A percentile compares a stretch with the other conserved stretches of the same genome.
Evolutionary conservation across 345 rosid genomes (phyloP).

Genomic region (Brassica rapa): DNA sequence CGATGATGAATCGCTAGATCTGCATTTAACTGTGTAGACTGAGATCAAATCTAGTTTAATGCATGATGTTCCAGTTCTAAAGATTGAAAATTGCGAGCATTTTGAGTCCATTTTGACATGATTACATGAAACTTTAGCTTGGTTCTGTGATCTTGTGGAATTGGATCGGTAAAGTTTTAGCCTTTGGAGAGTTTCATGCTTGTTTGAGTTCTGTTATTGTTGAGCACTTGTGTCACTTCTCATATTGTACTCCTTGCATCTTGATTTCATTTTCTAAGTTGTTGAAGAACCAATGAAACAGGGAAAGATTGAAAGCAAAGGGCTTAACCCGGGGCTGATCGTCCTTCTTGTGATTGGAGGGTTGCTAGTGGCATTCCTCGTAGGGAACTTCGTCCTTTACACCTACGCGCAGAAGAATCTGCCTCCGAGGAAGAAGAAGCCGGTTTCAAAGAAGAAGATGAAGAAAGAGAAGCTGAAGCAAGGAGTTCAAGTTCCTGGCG

Average conservation of each 20-base stretch:
- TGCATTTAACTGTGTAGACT: conserved; percentile 1
- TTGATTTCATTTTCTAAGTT: not conserved
- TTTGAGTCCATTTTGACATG: not conserved
- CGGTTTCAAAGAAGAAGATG: conserved; percentile 83
- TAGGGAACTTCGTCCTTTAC: conserved; percentile 66
- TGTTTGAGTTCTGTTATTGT: not conserved
- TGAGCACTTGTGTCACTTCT: conserved; percentile 3
- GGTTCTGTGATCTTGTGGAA: not conserved
- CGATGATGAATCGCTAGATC: conserved; percentile 34
- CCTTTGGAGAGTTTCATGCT: not conserved
- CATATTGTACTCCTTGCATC: conserved; percentile 13
- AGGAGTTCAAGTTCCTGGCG: conserved; percentile 85
- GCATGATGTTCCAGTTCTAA: conserved; percentile 1
- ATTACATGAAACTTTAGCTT: not conserved
- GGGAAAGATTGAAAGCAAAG: conserved; percentile 52
- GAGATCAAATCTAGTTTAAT: not conserved
- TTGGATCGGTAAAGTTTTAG: not conserved
- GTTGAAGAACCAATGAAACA: conserved; percentile 1
- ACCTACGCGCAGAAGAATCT: conserved; percentile 65
- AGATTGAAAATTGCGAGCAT: conserved; percentile 14
- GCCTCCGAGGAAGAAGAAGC: conserved; percentile 73
- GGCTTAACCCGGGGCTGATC: conserved; percentile 72
- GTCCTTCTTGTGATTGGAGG: conserved; percentile 71
- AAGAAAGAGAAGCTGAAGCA: conserved; percentile 76
- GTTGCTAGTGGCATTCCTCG: conserved; percentile 58